phyloP scores from a whole-genome alignment of 2,329 filamentous ascomycete species.

The Madurella fahalii region DNA sequence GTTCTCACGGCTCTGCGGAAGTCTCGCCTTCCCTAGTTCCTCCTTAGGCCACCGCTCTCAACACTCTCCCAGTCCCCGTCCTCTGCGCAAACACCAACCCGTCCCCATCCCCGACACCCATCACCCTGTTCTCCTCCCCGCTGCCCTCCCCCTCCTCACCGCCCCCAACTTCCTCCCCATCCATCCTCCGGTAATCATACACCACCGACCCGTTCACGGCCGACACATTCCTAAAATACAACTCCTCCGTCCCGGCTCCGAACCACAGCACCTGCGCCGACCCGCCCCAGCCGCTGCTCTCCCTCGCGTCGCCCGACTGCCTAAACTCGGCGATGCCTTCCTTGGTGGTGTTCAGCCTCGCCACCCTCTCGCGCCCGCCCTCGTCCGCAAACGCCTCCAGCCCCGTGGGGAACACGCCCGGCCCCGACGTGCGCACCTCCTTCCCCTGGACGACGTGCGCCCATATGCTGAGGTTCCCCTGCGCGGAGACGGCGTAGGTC shows the following conservation, averaged over 20 bases:
- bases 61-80: neutral
- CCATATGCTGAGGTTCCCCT: conserved; percentile 44
- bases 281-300: conserved; percentile 49
- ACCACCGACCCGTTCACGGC: conserved; percentile 52
- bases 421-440: conserved; percentile 35
- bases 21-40: too few species aligned
- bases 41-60: too few species aligned
- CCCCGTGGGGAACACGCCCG: conserved; percentile 52
- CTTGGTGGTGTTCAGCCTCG: conserved; percentile 47
- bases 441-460: conserved; percentile 42
- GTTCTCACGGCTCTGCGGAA: too few species aligned
- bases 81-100: neutral
- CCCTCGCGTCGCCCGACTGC: conserved; percentile 41
- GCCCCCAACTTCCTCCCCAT: conserved; percentile 19
- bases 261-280: conserved; percentile 57
- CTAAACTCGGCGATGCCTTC: conserved; percentile 56
- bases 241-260: conserved; percentile 36
- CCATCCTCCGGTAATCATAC: conserved; percentile 42
- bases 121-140: neutral
- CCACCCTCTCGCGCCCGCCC: conserved; percentile 29
- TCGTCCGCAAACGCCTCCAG: conserved; percentile 51
- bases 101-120: neutral
- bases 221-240: conserved; percentile 56
- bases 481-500: conserved; percentile 40
- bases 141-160: neutral